Conservation (phyloP, 169 alveolate genomes). For the Hammondia hammondi region DNA sequence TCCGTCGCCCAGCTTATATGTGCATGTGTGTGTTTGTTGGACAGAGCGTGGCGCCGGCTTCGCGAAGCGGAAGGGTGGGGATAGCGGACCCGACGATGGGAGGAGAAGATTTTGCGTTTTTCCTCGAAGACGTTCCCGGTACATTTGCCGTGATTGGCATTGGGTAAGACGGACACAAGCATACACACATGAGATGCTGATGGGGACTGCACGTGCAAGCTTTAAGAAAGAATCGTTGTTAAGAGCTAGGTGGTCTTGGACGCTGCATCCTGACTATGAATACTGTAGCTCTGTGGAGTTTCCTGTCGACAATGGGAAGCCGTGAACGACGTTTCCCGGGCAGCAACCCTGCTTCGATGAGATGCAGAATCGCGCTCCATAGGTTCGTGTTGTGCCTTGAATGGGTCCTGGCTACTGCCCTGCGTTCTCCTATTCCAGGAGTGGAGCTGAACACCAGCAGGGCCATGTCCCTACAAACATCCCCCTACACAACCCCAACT, state of each 20-base stretch:
- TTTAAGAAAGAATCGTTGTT: background rate
- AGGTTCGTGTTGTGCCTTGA: background rate
- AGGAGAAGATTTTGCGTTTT: constrained; percentile 69
- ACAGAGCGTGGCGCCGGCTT: constrained; percentile 40
- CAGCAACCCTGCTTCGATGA: background rate
- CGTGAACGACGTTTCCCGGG: background rate
- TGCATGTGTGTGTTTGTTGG: background rate
- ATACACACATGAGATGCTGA: background rate
- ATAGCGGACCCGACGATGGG: constrained; percentile 47
- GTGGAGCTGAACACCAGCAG: constrained; percentile 45
- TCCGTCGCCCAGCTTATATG: background rate
- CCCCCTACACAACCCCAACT: constrained; percentile 58
- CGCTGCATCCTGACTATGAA: background rate
- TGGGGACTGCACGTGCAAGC: background rate
- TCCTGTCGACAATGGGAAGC: background rate
- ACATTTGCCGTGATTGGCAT: constrained; percentile 56
- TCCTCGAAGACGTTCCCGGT: constrained; percentile 58
- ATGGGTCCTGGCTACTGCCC: background rate
- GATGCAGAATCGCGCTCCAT: background rate
- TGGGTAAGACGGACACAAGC: constrained; percentile 38
- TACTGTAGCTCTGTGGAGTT: background rate
- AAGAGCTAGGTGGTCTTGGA: background rate
- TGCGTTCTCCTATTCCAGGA: constrained; percentile 2
- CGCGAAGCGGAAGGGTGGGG: constrained; percentile 18
- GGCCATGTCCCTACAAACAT: constrained; percentile 57